Conservation (phyloP, 495 filamentous ascomycete genomes). For the Sordaria brevicollis region DNA sequence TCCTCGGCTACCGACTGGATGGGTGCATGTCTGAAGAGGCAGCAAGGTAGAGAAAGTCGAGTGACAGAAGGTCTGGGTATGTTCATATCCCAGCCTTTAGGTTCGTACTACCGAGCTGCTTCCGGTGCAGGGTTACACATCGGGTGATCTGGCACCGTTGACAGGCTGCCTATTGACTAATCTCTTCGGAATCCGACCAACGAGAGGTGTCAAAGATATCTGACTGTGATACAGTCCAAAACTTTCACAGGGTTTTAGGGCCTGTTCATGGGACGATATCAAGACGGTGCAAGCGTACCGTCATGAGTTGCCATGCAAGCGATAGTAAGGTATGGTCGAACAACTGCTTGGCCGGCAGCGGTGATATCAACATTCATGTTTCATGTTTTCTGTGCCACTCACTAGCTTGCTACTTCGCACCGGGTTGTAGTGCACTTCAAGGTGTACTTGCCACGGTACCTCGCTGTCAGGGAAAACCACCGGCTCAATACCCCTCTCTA, state of each 20-base stretch:
- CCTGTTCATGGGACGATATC: background rate
- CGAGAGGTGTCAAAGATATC: background rate
- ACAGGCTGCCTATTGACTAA: background rate
- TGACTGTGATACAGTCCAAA: background rate
- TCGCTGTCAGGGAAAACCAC: background rate
- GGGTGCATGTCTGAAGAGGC: background rate
- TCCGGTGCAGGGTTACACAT: background rate
- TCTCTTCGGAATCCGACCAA: background rate
- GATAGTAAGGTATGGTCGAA: background rate
- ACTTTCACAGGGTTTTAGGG: background rate
- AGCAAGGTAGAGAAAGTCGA: background rate
- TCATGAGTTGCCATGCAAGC: background rate
- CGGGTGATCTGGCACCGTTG: background rate
- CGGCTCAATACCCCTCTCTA: background rate
- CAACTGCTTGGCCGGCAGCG: background rate
- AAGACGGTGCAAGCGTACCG: background rate
- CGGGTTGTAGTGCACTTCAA: background rate
- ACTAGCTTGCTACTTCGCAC: background rate
- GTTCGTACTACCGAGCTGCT: background rate
- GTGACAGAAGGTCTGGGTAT: background rate
- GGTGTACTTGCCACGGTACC: background rate
- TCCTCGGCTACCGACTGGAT: background rate
- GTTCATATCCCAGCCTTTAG: background rate
- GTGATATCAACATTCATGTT: background rate
- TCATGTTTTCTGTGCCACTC: background rate